Conservation (phyloP, 179 eudicot species). For the Monotropa hypopitys region DNA sequence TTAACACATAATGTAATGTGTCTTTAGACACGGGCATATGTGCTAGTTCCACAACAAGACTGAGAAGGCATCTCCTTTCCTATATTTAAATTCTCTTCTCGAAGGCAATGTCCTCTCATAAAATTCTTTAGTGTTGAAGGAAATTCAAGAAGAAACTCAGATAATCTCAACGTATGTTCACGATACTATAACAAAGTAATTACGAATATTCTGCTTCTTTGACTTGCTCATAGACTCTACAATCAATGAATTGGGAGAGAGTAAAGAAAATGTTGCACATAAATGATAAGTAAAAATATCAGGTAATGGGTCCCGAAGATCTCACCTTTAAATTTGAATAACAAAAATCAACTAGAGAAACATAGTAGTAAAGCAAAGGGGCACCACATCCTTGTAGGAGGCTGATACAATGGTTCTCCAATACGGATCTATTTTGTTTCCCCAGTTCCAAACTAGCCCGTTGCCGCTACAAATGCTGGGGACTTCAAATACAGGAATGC, state of each 20-base stretch:
- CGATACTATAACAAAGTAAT: not conserved
- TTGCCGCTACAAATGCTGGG: slow-evolving; percentile 6
- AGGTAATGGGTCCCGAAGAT: not conserved
- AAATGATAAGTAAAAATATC: not conserved
- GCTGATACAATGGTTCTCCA: not conserved
- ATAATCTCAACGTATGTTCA: not conserved
- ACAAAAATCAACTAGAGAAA: not conserved
- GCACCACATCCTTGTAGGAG: not conserved
- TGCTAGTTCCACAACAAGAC: too few species aligned
- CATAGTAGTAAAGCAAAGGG: not conserved
- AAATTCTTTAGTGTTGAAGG: not conserved
- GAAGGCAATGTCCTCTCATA: too few species aligned
- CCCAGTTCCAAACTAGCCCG: not conserved
- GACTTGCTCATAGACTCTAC: too few species aligned
- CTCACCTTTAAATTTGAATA: not conserved
- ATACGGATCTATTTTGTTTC: not conserved
- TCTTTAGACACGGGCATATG: too few species aligned
- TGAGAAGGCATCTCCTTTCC: too few species aligned
- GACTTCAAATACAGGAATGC: not conserved
- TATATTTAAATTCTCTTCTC: too few species aligned
- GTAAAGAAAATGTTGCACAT: not conserved
- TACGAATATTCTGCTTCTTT: not conserved
- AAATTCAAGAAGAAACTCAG: not conserved
- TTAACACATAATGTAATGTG: too few species aligned
- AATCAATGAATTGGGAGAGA: not conserved